Percentiles rank a stretch among this genome's conserved stretches.
These are phyloP conservation scores for Chrysoporthe cubensis DNA, from an alignment of 2,329 filamentous ascomycete species.

Conservation along the genomic window DNA sequence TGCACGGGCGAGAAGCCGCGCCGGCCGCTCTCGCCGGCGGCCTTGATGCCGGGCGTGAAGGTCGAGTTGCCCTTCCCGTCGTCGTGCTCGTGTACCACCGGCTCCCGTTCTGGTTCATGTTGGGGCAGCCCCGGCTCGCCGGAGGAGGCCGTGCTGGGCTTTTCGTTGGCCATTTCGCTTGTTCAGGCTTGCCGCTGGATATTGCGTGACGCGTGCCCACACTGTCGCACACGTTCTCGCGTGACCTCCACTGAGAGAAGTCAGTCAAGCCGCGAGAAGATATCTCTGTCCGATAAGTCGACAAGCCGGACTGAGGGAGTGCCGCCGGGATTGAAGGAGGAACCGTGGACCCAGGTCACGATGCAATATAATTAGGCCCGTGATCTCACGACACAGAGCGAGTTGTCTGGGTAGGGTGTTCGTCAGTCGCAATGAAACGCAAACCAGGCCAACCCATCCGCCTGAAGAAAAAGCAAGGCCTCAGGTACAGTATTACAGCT, in stretches of 20 bases:
- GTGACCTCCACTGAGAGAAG: slow-evolving; percentile 2
- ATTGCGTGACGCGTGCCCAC: slow-evolving; percentile 3
- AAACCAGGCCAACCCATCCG: slow-evolving; percentile 7
- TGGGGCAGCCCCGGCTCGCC: slow-evolving; percentile 35
- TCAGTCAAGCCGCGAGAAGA: not conserved
- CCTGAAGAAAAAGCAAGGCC: not conserved
- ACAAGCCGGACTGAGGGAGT: not conserved
- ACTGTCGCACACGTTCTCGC: not conserved
- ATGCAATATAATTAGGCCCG: not conserved
- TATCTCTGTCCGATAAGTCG: not conserved
- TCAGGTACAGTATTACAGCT: not conserved
- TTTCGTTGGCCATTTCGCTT: not conserved
- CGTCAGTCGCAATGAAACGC: slow-evolving; percentile 7
- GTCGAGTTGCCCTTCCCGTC: slow-evolving; percentile 28
- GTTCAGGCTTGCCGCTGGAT: slow-evolving; percentile 1
- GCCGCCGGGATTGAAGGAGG: not conserved
- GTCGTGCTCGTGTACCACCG: slow-evolving; percentile 28
- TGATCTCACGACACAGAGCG: not conserved
- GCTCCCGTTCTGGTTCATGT: slow-evolving; percentile 31
- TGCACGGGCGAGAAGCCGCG: slow-evolving; percentile 65
- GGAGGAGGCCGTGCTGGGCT: slow-evolving; percentile 29
- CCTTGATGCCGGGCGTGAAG: slow-evolving; percentile 37
- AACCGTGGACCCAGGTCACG: not conserved
- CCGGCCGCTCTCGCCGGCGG: slow-evolving; percentile 69
- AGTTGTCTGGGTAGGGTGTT: not conserved